Percentiles rank a stretch among this genome's conserved stretches.
phyloP scores from a whole-genome alignment of 768 basidiomycete species.

The Macrolepiota fuliginosa region DNA sequence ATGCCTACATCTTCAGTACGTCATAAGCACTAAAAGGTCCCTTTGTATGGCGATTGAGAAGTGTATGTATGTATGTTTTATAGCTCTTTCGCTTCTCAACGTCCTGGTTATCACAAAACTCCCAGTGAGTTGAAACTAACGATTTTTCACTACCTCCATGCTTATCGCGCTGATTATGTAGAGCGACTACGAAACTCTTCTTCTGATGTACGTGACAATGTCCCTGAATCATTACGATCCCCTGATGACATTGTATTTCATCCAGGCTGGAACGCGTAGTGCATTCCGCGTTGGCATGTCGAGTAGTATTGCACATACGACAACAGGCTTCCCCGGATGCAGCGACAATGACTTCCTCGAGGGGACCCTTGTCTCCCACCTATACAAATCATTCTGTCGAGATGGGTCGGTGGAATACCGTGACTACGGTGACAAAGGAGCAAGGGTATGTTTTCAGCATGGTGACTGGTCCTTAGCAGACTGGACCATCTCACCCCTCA shows the following conservation, averaged over 20 bases:
- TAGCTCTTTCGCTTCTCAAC: constrained; percentile 1
- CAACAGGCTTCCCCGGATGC: neutral
- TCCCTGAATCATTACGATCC: neutral
- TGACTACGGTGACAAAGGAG: neutral
- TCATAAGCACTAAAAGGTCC: neutral
- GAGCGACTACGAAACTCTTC: neutral
- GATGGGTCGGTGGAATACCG: neutral
- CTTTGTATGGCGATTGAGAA: neutral
- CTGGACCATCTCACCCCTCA: neutral
- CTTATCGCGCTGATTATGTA: neutral
- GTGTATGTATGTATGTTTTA: no score
- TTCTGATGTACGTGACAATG: neutral
- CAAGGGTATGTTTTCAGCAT: neutral
- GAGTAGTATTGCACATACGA: neutral
- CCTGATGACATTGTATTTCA: neutral
- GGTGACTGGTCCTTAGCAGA: neutral
- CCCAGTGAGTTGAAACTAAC: neutral
- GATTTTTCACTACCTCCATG: neutral
- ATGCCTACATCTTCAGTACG: neutral
- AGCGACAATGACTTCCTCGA: neutral
- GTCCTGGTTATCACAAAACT: neutral
- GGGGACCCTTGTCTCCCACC: neutral
- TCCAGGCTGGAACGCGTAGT: neutral
- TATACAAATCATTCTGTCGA: neutral
- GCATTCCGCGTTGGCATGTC: neutral